A percentile compares a stretch with the other conserved stretches of the same genome.
Conservation (phyloP, 2,329 filamentous ascomycete species). For the Phialemoniopsis sp. region DNA sequence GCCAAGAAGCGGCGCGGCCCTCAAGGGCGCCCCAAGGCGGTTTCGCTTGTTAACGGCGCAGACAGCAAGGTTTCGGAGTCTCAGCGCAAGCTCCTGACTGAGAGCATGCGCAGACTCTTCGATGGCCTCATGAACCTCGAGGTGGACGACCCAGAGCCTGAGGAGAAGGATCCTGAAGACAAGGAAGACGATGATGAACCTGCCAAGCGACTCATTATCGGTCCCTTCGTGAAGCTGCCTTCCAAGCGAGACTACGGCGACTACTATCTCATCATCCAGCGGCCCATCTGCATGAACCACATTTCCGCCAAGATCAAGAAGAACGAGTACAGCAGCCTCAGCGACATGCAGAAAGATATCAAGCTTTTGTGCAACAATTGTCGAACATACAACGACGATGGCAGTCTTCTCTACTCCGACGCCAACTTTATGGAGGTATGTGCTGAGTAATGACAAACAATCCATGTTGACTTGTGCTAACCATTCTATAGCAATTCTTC, state of each 20-base stretch:
- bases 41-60: slow-evolving; percentile 22
- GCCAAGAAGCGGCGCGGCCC: slow-evolving; percentile 75
- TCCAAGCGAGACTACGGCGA: slow-evolving; percentile 87
- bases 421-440: slow-evolving; percentile 89
- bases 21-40: slow-evolving; percentile 64
- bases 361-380: slow-evolving; percentile 85
- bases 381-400: slow-evolving; percentile 94
- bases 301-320: slow-evolving; percentile 95
- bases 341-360: slow-evolving; percentile 79
- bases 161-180: slow-evolving; percentile 36
- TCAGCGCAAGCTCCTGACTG: slow-evolving; percentile 74
- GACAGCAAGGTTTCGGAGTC: slow-evolving; percentile 61
- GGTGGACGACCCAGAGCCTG: slow-evolving; percentile 64
- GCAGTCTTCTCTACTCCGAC: slow-evolving; percentile 86
- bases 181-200: slow-evolving; percentile 53
- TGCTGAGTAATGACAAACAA: slow-evolving; percentile 9
- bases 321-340: slow-evolving; percentile 81
- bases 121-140: slow-evolving; percentile 81
- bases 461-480: slow-evolving; percentile 21
- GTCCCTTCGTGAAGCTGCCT: slow-evolving; percentile 88
- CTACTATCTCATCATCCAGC: slow-evolving; percentile 90
- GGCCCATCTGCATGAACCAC: slow-evolving; percentile 93
- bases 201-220: slow-evolving; percentile 76
- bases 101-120: slow-evolving; percentile 71
- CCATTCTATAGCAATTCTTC: slow-evolving; percentile 48